Evolutionary conservation across 2,329 filamentous ascomycete species (phyloP), one percentile per base, ranked within the genome.

Genomic region (Lecanicillium sp.): DNA sequence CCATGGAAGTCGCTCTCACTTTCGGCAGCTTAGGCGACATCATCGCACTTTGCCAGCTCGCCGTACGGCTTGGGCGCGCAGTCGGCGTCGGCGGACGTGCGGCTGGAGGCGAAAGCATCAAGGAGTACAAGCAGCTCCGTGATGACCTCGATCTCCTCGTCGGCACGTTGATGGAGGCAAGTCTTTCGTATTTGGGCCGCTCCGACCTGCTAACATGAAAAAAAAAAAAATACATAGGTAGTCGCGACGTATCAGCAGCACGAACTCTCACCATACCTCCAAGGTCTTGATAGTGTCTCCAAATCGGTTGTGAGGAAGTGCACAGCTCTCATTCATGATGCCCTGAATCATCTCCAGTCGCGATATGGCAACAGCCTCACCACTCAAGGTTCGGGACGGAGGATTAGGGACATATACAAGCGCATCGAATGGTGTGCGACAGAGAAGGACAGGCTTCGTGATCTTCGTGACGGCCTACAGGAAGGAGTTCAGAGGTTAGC

Each of bases 231-330:
- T n/a, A n/a, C n/a, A 30, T n/a, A 35, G 20, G 20, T 37, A 5
- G 28, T 37, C 11, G 27, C 36, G 28, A 37, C 36, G 15, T 37
- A 37, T 12, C 15, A 37, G 35, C 36, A 37, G 28, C 36, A 37
- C 28, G 36, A 37, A 15, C 27, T 37, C n/a, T 7, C 12, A 4
- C 12, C 36, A 22, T 13, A 14, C 14, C 27, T 31, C 27, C 36
- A 37, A 4, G 36, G 6, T 9, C 36, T 37, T 5, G 36, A 37
- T 13, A 6, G 10, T 25, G 36, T 31, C 3, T 15, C 36, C 4
- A 20, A 25, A 5, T 14, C 36, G 17, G 36, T 37, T 3, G 28
- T 31, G 5, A n/a, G 31, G 3, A 10, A 37, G 4, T 25, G 12
- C 12, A 37, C 36, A 3, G 17, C 36, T 2, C 36, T 37, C n/a